Evolutionary conservation across 1,284 basidiomycete genomes (phyloP), one percentile per base, ranked within the genome.

Genomic region (Rhizoctonia solani): DNA sequence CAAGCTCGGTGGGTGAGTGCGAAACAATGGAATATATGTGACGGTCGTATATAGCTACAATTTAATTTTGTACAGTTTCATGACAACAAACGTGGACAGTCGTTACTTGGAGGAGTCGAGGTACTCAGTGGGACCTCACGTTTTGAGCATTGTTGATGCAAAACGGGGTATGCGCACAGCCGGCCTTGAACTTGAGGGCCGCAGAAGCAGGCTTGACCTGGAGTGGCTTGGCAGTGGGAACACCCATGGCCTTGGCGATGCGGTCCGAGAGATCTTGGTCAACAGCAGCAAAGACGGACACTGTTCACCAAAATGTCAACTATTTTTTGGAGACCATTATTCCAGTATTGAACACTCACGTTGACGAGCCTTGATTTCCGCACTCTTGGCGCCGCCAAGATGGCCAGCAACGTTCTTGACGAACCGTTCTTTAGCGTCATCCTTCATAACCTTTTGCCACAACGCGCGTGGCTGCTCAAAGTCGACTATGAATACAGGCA

Each of bases 401-500:
- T 94, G 90, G 0, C 81, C 90, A 21, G 88, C 82, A 67, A 96
- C 80, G 75, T 95, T 95, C 75, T 82, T 75, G 72, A 95, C 83
- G 72, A 90, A 88, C 72, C 89, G 86, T 70, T 85, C 81, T 54
- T 85, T 83, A 66, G 84, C 83, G 23, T 79, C 80, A 68, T 92
- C 87, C 70, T 82, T 83, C 81, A 93, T 89, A 25, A 95, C 93
- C 73, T 86, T 87, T 70, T 78, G 75, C 84, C 87, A 96, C 50
- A 97, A 80, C 14, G 81, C 85, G 68, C 93, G 86, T 5, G 95
- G 93, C 75, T 95, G 93, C 79, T 93, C 90, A 74, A 97, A 97
- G 82, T 97, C 94, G 74, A 91, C 86, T 88, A 74, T 65, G 55
- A 25, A 34, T 21, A 39, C n/a, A n/a, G n/a, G n/a, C n/a, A n/a